These are phyloP conservation scores for Pseudoneurospora amorphoporcata DNA, from an alignment of 495 filamentous ascomycete species.

Conservation along the genomic window DNA sequence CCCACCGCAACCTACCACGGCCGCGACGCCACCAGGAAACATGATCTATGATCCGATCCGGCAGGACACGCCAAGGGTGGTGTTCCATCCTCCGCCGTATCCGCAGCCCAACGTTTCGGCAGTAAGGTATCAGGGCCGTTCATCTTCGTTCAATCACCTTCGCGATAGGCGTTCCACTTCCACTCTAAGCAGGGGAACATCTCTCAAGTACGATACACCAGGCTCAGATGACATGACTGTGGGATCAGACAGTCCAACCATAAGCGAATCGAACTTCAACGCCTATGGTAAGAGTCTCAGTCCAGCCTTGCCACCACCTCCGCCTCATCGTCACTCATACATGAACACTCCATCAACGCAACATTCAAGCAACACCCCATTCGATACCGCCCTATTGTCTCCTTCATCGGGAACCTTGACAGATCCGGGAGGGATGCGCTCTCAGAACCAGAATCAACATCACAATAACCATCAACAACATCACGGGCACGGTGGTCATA, in stretches of 20 bases:
- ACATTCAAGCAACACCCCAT: background rate
- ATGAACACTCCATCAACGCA: background rate
- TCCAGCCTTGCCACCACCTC: background rate
- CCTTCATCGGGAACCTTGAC: background rate
- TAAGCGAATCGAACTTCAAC: background rate
- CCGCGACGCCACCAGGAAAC: conserved; percentile 36
- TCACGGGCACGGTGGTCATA: background rate
- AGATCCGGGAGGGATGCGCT: background rate
- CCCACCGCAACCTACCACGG: conserved; percentile 15
- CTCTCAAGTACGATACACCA: conserved; percentile 26
- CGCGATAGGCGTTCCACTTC: background rate
- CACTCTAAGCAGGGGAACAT: background rate
- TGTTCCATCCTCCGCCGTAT: conserved; percentile 33
- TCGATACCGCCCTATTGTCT: background rate
- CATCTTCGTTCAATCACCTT: conserved; percentile 10
- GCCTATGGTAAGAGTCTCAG: conserved; percentile 1
- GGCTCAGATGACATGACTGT: conserved; percentile 18
- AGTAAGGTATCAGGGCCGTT: conserved; percentile 26
- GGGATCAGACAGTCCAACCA: background rate
- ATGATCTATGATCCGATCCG: conserved; percentile 45
- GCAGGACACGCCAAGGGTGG: conserved; percentile 26
- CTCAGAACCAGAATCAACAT: conserved; percentile 2
- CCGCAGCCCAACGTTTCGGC: conserved; percentile 37
- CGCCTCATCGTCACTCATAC: background rate
- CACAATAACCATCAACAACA: background rate